Conservation (phyloP, 2,329 filamentous ascomycete genomes). For the Catunica adiposa region DNA sequence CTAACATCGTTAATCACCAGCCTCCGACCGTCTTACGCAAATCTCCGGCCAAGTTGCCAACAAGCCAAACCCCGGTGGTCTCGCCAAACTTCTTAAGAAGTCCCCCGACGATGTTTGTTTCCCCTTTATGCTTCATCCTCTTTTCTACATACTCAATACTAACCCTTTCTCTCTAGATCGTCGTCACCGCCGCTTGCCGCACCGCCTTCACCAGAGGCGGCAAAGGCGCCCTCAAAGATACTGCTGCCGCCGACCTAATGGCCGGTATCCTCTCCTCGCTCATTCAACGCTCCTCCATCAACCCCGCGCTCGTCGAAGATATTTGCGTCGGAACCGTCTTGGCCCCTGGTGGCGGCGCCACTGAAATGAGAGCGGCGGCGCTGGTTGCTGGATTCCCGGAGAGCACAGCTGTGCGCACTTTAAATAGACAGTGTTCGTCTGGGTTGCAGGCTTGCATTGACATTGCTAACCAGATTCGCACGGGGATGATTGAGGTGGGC, state of each 20-base stretch:
- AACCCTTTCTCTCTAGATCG: constrained; percentile 38
- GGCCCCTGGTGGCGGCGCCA: constrained; percentile 82
- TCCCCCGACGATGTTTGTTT: constrained; percentile 45
- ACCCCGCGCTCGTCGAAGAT: constrained; percentile 78
- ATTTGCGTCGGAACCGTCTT: constrained; percentile 84
- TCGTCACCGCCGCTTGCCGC: constrained; percentile 82
- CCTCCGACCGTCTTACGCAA: constrained; percentile 40
- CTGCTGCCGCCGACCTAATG: constrained; percentile 69
- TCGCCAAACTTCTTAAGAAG: constrained; percentile 46
- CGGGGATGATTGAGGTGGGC: constrained; percentile 89
- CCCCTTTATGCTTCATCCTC: constrained; percentile 5
- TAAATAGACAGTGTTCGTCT: constrained; percentile 91
- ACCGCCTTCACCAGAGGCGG: constrained; percentile 86
- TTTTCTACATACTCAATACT: constrained; percentile 14
- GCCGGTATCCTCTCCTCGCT: constrained; percentile 67
- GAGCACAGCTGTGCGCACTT: constrained; percentile 62
- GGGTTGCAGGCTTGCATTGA: constrained; percentile 87
- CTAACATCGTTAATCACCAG: constrained; percentile 20
- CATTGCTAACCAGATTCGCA: constrained; percentile 78
- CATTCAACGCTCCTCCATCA: constrained; percentile 71
- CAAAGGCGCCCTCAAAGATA: constrained; percentile 93
- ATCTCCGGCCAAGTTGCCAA: constrained; percentile 47
- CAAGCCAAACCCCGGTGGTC: constrained; percentile 36
- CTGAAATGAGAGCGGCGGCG: constrained; percentile 86
- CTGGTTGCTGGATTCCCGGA: constrained; percentile 84